Evolutionary conservation across 2,329 filamentous ascomycete species (phyloP), one percentile per base, ranked within the genome.

Genomic region (Aspergillus brunneoviolaceus): DNA sequence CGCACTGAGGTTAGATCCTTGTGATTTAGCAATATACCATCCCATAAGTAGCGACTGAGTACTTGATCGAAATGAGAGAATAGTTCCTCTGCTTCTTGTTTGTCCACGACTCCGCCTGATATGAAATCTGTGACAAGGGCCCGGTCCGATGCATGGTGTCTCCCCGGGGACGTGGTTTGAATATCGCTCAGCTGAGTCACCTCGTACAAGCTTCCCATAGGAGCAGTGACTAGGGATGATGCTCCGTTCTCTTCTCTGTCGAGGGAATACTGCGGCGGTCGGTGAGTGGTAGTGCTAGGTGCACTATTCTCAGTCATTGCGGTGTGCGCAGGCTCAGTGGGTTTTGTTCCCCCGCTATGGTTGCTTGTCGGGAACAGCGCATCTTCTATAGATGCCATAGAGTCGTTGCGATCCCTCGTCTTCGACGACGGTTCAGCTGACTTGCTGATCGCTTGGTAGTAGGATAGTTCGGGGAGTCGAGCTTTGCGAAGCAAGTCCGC

Each of bases 171-270:
- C 16, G 68, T 72, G 42, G 70, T 71, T 16, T 72, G 70, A 19
- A 74, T 73, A 60, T 77, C 73, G 55, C 74, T 75, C 58, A 77
- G 58, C 62, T 80, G 75, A 2, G 80, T 82, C 51, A 82, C 79
- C 68, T 82, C 78, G 55, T 81, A 82, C 10, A 82, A 65, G 21
- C 80, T 82, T 33, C 80, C 78, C 71, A 80, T 82, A 25, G 77
- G 79, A 60, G 71, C 77, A 53, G 68, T 81, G 61, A 71, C 77
- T 61, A 72, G 68, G 49, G 72, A 75, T 5, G 72, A 69, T 73
- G 69, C 70, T 9, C 68, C 69, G 31, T 72, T 73, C 27, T 75
- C 74, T 59, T 77, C 75, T 51, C 69, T 69, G 33, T 76, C 75
- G 11, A 75, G 70, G 5, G 73, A 70, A 60, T 72, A 76, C 35